Base-by-base conservation (phyloP, 2,329 filamentous ascomycete genomes). In the Aaosphaeria arxii region DNA sequence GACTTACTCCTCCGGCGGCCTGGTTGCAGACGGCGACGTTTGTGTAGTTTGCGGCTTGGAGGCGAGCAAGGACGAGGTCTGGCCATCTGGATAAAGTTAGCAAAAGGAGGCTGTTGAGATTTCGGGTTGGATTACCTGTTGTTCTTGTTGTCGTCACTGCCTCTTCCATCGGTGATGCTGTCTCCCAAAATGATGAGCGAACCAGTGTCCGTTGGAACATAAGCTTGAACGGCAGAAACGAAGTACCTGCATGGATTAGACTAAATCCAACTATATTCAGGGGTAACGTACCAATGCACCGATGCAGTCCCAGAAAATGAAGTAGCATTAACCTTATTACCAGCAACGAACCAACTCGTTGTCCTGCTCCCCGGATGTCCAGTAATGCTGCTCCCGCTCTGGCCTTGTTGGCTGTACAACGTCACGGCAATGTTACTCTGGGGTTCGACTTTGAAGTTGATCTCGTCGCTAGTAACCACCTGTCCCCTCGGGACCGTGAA, bases 321-420 rank as follows among this genome's bases (percentile, higher is more conserved):
- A 1, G 71, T 65, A 0, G 72, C 72, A 28, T 71, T 70, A 1
- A 81, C 74, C 31, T 75, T 71, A 56, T 86, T 80, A 1, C 84
- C 84, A 6, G 66, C 59, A 28, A 75, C 72, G 62, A 84, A 76
- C 74, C 77, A 85, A 4, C 78, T 80, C 0, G 78, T 82, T 0
- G 82, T 84, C n/a, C 83, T 74, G 55, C 81, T 84, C 7, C 83
- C 83, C 0, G 84, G 83, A 51, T 87, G 84, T 0, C 77, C 78
- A 0, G 83, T 86, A 46, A 87, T 81, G 30, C 68, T 73, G 44
- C 70, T 77, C 2, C 77, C 76, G 5, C 70, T 59, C 59, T 86
- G 82, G 0, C 83, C 84, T 1, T 68, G 51, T 39, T 76, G 72
- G 3, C 79, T 72, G 59, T 84, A 86, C 17, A 86, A 64, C 24